A percentile compares a stretch with the other conserved stretches of the same genome.
Conservation (phyloP, 2,329 filamentous ascomycete genomes). For the Ilyonectria destructans region DNA sequence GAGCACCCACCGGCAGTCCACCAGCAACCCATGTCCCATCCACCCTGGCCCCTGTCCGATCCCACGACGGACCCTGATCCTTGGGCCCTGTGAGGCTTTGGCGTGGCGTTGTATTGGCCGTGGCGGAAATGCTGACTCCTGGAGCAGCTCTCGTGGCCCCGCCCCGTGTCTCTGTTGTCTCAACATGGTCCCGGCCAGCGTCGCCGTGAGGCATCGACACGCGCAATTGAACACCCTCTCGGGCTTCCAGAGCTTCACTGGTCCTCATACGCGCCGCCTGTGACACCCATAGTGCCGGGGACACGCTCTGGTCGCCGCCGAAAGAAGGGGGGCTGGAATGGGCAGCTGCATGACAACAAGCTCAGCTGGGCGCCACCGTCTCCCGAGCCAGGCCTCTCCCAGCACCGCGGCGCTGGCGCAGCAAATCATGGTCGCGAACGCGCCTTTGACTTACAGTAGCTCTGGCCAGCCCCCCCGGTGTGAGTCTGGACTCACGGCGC, state of each 20-base stretch:
- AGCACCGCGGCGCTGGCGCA: constrained; percentile 23
- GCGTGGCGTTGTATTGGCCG: not conserved
- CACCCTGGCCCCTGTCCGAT: not conserved
- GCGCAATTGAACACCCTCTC: not conserved
- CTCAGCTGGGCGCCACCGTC: constrained; percentile 27
- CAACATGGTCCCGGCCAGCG: constrained; percentile 1
- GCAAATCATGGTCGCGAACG: constrained; percentile 24
- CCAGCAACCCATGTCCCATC: not conserved
- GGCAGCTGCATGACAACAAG: constrained; percentile 9
- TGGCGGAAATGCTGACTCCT: not conserved
- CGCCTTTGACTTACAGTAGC: not conserved
- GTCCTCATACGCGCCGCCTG: not conserved
- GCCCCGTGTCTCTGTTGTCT: constrained; percentile 19
- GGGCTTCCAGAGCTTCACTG: not conserved
- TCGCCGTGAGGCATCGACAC: not conserved
- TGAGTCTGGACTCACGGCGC: constrained; percentile 13
- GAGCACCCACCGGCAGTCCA: not conserved
- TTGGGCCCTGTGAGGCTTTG: not conserved
- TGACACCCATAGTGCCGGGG: not conserved
- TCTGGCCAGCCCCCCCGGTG: not conserved
- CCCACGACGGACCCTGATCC: not conserved
- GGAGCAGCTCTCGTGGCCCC: constrained; percentile 13
- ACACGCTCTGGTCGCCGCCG: not conserved
- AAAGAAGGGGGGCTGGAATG: constrained; percentile 19
- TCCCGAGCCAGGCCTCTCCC: constrained; percentile 10